Evolutionary conservation across 2,329 filamentous ascomycete species (phyloP).

Genomic region (Colletotrichum sp.): DNA sequence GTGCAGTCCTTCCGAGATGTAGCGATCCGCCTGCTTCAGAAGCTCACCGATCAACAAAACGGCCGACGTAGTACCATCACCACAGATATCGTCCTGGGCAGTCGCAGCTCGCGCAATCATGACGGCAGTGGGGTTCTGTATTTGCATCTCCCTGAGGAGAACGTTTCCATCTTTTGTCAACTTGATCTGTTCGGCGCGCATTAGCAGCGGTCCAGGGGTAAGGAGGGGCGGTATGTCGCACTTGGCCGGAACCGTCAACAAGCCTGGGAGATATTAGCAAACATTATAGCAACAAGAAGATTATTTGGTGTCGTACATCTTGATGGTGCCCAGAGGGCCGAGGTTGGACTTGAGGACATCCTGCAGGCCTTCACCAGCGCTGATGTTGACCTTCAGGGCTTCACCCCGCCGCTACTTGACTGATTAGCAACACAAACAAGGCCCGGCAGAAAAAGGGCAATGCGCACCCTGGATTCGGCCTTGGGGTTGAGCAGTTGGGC

Average conservation of each 20-base stretch:
- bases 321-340: conserved; percentile 91
- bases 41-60: conserved; percentile 95
- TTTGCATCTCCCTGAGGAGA: conserved; percentile 81
- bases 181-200: conserved; percentile 73
- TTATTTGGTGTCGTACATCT: conserved; percentile 70
- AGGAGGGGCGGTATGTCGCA: conserved; percentile 39
- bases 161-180: conserved; percentile 99
- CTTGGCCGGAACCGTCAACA: conserved; percentile 73
- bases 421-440: conserved; percentile 47
- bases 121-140: conserved; percentile 97
- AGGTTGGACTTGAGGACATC: conserved; percentile 97
- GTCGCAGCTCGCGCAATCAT: conserved; percentile 86
- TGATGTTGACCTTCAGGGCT: conserved; percentile 96
- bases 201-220: conserved; percentile 11
- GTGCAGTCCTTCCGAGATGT: conserved; percentile 96
- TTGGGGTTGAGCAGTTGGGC: conserved; percentile 98
- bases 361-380: conserved; percentile 88
- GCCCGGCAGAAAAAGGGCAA: conserved; percentile 5
- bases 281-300: neutral
- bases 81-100: conserved; percentile 97
- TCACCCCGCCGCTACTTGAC: conserved; percentile 83
- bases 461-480: conserved; percentile 90
- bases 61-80: conserved; percentile 96
- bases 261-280: conserved; percentile 52
- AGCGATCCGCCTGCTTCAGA: conserved; percentile 95